phyloP scores from a whole-genome alignment of 345 rosid species.

The Diplotaxis tenuifolia region DNA sequence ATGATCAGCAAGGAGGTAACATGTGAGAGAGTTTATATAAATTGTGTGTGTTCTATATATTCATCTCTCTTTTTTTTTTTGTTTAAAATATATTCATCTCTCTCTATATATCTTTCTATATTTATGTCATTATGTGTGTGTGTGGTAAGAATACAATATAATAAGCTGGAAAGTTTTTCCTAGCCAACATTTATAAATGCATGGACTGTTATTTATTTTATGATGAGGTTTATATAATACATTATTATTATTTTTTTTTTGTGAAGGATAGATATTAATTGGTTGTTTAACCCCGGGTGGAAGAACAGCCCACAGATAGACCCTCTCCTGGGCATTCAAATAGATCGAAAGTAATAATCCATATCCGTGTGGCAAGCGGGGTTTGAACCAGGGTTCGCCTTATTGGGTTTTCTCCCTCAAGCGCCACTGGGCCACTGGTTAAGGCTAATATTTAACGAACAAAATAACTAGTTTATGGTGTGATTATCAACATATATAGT shows the following conservation, averaged over 20 bases:
- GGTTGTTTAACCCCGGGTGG: too few species aligned
- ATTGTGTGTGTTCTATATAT: slow-evolving; percentile 10
- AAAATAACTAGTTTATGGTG: neutral
- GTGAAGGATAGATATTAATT: neutral
- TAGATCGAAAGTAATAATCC: too few species aligned
- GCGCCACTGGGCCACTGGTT: too few species aligned
- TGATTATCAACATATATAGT: neutral
- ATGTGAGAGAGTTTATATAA: slow-evolving; percentile 45
- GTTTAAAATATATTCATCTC: too few species aligned
- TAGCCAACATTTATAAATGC: slow-evolving; percentile 18
- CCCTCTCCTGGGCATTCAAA: too few species aligned
- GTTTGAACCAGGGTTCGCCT: too few species aligned
- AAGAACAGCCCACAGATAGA: too few species aligned
- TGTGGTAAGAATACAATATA: slow-evolving; percentile 12
- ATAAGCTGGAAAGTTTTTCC: slow-evolving; percentile 18
- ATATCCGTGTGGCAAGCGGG: too few species aligned
- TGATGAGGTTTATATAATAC: neutral
- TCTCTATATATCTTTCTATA: neutral
- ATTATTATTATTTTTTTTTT: neutral
- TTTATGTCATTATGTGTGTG: neutral
- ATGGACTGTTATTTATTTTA: slow-evolving; percentile 24
- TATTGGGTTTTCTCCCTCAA: too few species aligned
- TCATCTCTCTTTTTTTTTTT: slow-evolving; percentile 1
- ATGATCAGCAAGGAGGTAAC: slow-evolving; percentile 58
- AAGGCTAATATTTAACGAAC: neutral